These are phyloP conservation scores for Dothiorella sarmentorum DNA, from an alignment of 2,329 filamentous ascomycete species.

Conservation along the genomic window DNA sequence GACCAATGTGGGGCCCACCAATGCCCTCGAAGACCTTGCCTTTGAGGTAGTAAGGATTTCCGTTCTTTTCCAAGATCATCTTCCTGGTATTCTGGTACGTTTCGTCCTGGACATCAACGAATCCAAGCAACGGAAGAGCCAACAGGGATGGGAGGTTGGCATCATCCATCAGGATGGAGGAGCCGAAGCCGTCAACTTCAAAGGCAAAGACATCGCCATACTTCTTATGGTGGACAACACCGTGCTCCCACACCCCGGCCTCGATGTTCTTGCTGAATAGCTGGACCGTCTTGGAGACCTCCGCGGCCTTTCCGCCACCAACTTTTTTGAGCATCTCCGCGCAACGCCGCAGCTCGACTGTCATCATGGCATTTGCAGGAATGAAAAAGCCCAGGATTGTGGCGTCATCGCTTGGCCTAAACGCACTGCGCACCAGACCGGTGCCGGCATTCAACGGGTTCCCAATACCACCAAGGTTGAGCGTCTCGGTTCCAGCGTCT, in stretches of 20 bases:
- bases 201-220: constrained; percentile 81
- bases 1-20: constrained; percentile 77
- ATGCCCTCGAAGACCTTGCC: constrained; percentile 81
- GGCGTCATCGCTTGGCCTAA: constrained; percentile 91
- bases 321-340: constrained; percentile 64
- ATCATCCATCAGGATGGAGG: constrained; percentile 81
- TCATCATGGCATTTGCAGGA: constrained; percentile 94
- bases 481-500: constrained; percentile 81
- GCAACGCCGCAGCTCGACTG: constrained; percentile 76
- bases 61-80: constrained; percentile 69
- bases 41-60: constrained; percentile 85
- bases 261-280: constrained; percentile 63
- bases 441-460: constrained; percentile 86
- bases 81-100: constrained; percentile 86
- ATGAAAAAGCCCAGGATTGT: constrained; percentile 94
- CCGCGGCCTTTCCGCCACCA: constrained; percentile 46
- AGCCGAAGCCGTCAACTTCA: constrained; percentile 84
- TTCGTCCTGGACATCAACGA: constrained; percentile 60
- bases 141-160: constrained; percentile 82
- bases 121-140: constrained; percentile 74
- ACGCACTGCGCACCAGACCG: constrained; percentile 83
- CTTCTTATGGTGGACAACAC: constrained; percentile 69
- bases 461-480: constrained; percentile 77
- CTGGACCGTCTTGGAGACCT: constrained; percentile 47
- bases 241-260: constrained; percentile 79